These are phyloP conservation scores for Dryas drummondii DNA, from an alignment of 306 rosid species.

Conservation along the genomic window DNA sequence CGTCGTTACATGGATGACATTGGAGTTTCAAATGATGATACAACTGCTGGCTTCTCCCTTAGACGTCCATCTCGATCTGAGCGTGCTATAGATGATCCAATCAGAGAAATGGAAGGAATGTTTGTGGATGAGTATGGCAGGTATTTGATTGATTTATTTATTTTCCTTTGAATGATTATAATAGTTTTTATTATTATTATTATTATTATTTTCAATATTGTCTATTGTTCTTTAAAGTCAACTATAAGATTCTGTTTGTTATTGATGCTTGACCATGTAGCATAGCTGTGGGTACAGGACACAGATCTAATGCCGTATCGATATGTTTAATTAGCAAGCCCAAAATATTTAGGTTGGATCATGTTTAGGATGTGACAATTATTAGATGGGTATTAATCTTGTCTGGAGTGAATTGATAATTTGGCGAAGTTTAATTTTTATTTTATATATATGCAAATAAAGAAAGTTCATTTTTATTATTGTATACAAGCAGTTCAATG, in stretches of 20 bases:
- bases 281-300: not conserved
- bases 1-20: conserved; percentile 89
- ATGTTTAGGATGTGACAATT: not conserved
- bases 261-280: not conserved
- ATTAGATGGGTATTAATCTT: not conserved
- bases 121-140: conserved; percentile 99
- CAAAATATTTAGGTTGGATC: not conserved
- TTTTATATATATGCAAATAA: not conserved
- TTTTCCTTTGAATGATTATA: not conserved
- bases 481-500: not conserved
- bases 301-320: not conserved
- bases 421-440: not conserved
- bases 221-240: conserved; percentile 2
- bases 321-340: not conserved
- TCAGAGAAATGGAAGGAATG: conserved; percentile 99
- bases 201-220: not conserved
- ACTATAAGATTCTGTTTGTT: not conserved
- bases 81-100: conserved; percentile 95
- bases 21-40: conserved; percentile 84
- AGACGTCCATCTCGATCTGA: conserved; percentile 98
- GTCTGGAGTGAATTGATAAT: not conserved
- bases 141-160: conserved; percentile 27
- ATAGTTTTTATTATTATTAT: not conserved
- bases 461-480: not conserved
- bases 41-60: conserved; percentile 54